Evolutionary conservation across 2,329 filamentous ascomycete species (phyloP), one percentile per base, ranked within the genome.

Genomic region (Didymella pomorum): DNA sequence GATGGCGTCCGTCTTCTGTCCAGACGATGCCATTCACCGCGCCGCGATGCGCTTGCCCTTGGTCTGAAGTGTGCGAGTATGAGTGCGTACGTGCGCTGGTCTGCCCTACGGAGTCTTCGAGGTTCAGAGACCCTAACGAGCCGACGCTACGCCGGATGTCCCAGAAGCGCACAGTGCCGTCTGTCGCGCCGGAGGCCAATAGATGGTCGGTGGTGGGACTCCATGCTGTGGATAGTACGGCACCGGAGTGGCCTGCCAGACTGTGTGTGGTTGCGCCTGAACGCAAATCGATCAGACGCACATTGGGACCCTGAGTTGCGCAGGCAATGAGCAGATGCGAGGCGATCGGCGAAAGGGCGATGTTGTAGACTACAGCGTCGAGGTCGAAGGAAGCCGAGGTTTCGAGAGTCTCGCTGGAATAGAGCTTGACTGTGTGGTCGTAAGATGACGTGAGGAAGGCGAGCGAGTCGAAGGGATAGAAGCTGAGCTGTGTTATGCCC

Each of bases 11-110:
- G 71, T 92, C 88, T 59, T 92, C 88, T 0, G 90, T 93, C 92
- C 93, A 98, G 0, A 88, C 83, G 8, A 97, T 80, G 1, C 91
- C 91, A 61, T 97, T 97, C 2, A 96, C 92, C 1, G 92, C 86
- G 3, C 91, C 93, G 11, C 85, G 83, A 70, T 98, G 94, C 0
- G 94, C 92, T 66, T 77, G 79, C 9, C 76, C 78, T 20, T 75
- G 74, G 31, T 72, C 67, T 10, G 59, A 41, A 20, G 73, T 71
- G 46, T 82, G 41, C 14, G 65, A 61, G 71, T 74, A 52, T 78
- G 81, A 59, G 74, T 76, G 47, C 78, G 81, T 53, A 72, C 74
- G n/a, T 71, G 80, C 23, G 78, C 80, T 61, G 76, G 79, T 14
- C 78, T 93, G 75, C 1, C 93, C 93, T 3, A 90, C 80, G 2